These are phyloP conservation scores for Kazachstania viticola DNA, from an alignment of 805 yeast species.

Conservation along the genomic window DNA sequence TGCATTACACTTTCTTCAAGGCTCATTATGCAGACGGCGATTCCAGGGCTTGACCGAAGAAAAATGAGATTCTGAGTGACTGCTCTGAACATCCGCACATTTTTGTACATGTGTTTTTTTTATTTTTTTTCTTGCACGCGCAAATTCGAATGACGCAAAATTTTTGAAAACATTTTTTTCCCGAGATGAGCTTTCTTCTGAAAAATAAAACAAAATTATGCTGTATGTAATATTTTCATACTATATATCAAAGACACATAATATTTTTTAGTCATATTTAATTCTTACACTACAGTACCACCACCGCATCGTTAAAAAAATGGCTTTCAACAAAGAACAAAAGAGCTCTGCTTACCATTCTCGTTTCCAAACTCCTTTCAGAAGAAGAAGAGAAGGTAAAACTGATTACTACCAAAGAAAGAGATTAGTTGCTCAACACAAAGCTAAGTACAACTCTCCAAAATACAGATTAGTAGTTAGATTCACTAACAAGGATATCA, in stretches of 20 bases:
- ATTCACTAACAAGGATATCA: constrained; percentile 99
- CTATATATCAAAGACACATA: not conserved
- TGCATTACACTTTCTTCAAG: constrained; percentile 86
- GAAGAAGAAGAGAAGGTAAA: constrained; percentile 99
- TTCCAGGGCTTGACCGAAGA: too few species aligned
- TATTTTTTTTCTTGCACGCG: too few species aligned
- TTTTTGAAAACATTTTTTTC: too few species aligned
- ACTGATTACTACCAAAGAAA: constrained; percentile 99
- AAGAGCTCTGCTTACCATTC: constrained; percentile 94
- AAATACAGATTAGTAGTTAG: constrained; percentile 99
- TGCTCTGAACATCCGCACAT: too few species aligned
- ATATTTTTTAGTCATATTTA: not conserved
- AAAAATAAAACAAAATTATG: too few species aligned
- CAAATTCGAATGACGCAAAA: too few species aligned
- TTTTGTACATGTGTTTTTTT: too few species aligned
- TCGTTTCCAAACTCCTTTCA: constrained; percentile 99
- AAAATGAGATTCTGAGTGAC: too few species aligned
- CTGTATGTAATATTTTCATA: too few species aligned
- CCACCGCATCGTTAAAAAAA: constrained; percentile 29
- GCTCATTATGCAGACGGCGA: constrained; percentile 36
- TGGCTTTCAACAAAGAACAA: constrained; percentile 42
- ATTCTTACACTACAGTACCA: not conserved
- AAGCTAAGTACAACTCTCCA: constrained; percentile 99
- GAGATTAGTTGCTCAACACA: constrained; percentile 99
- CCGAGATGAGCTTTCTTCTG: too few species aligned